Evolutionary conservation across 768 basidiomycete genomes (phyloP).

Genomic region (Amanita phalloides): DNA sequence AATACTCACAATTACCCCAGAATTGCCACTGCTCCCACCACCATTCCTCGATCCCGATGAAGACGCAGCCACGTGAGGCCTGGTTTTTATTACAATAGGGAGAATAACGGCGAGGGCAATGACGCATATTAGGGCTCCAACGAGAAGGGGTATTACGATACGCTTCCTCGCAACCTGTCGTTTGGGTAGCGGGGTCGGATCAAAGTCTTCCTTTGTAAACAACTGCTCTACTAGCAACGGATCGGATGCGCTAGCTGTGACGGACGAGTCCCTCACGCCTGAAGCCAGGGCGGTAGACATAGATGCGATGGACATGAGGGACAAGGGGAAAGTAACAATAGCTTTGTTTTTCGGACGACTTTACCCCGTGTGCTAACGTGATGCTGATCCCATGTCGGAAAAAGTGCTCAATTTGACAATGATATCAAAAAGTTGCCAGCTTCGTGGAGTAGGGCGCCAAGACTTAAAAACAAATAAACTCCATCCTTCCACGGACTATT

Average conservation of each 20-base stretch:
- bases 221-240: neutral
- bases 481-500: neutral
- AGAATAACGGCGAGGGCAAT: constrained; percentile 20
- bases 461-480: neutral
- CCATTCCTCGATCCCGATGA: neutral
- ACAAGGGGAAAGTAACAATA: neutral
- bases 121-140: constrained; percentile 11
- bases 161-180: neutral
- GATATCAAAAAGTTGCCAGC: neutral
- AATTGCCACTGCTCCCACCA: neutral
- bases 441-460: neutral
- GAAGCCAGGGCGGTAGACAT: neutral
- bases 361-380: neutral
- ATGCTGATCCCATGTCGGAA: neutral
- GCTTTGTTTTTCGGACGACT: neutral
- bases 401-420: neutral
- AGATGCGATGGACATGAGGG: neutral
- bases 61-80: constrained; percentile 8
- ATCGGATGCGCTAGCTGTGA: neutral
- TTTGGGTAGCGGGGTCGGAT: neutral
- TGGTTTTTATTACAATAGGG: constrained; percentile 20
- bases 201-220: neutral
- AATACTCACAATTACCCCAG: constrained; percentile 2
- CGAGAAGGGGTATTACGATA: neutral
- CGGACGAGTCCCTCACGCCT: neutral